Evolutionary conservation across 1,284 basidiomycete species (phyloP), one percentile per base, ranked within the genome.

Genomic region (Marasmius fiardii): DNA sequence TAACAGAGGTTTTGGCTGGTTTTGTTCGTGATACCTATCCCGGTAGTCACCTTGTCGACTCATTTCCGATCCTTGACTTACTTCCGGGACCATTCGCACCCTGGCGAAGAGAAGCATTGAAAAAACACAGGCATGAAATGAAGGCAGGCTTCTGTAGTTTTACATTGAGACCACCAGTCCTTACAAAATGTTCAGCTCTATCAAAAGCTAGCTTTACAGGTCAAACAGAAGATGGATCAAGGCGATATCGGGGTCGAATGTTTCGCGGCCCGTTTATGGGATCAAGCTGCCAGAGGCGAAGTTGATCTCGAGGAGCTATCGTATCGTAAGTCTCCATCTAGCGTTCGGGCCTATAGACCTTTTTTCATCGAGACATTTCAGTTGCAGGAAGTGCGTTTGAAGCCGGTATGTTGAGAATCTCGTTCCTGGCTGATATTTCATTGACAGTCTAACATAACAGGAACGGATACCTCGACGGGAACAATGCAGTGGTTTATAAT

Each of bases 41-140:
- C 8, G 67, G 66, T 10, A 58, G 61, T 3, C 67, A 70, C 51
- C 43, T 67, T 11, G 68, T 70, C 11, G 68, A 70, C 51, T 63
- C 60, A 1, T 63, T 70, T 34, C 67, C 68, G 0, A 51, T 64
- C 8, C 51, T 68, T 5, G 68, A 70, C 31, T 52, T 31, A 10
- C 59, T 70, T 3, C 68, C 68, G 0, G 60, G 64, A 18, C 62
- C 62, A 16, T 56, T 68, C 7, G 53, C 65, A 1, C 62, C 67
- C 1, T 70, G 68, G 68, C 54, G 67, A 18, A 52, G 50, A 20
- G 54, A 62, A 35, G 68, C 68, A 3, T 26, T 31, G 12, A 51
- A 52, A 51, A 64, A 64, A 43, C 66, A 64, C 34, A 53, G 61
- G 16, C 33, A 35, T 1, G 67, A 67, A 49, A 56, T 64, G 24